Base-by-base conservation (phyloP, 441 rosid species). In the Populus tomentosa region DNA sequence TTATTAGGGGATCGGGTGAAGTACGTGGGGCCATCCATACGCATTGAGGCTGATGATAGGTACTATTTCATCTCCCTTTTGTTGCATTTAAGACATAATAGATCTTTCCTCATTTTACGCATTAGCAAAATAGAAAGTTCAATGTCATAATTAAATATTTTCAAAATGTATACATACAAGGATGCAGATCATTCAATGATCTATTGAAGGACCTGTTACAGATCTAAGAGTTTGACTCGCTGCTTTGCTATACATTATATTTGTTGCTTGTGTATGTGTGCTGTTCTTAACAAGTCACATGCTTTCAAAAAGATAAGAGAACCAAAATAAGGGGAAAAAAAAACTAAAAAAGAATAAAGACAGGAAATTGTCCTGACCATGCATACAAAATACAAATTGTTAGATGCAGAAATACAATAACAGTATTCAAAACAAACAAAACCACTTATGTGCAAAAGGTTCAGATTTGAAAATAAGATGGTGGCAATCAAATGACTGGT, bases 1-100 rank as follows among this genome's bases (percentile, higher is more conserved):
- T 73, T 84, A 76, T 36, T 82, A 97, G 99, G 99, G 80, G 98
- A 97, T 87, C 92, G 89, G 74, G 97, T 97, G 75, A 94, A 83
- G 80, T 97, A 91, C 75, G 76, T 84, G 28, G 98, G 99, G 70
- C 88, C 90, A 72, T 80, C 97, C 33, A 82, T 72, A 79, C 83
- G 73, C 28, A 64, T 74, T 73, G 87, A 89, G 82, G 89, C 85
- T 80, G 89, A 88, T 78, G 86, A 84, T 80, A 90, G 97, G 99
- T 97, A 81, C 64, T 62, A 46, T 13, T 36, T 67, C 24, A 59
- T 59, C 24, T 59, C 24, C 23, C 62, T 20, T 59, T 59, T 59
- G 9, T n/a, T 0, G 24, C 63, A 59, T 30, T 30, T 3, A 30
- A 30, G 32, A 30, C 32, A 30, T 30, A 30, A 30, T 30, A 30